Evolutionary conservation across 2,329 filamentous ascomycete species (phyloP).

Genomic region (Aureobasidium sp.): DNA sequence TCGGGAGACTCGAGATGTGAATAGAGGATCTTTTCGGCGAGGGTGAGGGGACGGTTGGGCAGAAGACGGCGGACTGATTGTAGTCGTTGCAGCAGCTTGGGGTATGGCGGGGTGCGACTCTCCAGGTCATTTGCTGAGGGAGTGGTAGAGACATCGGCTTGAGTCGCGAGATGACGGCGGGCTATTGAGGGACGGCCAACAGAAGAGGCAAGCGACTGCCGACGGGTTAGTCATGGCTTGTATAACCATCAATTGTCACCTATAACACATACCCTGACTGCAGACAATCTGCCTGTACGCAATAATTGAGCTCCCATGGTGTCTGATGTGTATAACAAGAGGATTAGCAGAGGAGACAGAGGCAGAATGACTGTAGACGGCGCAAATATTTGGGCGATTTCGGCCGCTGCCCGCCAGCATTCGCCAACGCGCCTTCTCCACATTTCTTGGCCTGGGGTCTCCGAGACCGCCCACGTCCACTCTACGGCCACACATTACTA

Average conservation of each 20-base stretch:
- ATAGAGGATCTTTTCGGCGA: slow-evolving; percentile 98
- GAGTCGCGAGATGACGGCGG: slow-evolving; percentile 24
- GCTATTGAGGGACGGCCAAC: not conserved
- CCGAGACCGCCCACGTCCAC: not conserved
- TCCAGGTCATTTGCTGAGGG: slow-evolving; percentile 29
- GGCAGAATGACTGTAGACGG: not conserved
- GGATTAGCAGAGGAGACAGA: not conserved
- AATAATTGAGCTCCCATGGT: slow-evolving; percentile 11
- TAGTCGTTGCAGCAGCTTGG: slow-evolving; percentile 70
- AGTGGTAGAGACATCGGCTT: slow-evolving; percentile 14
- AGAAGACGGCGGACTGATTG: slow-evolving; percentile 67
- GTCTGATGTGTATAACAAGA: not conserved
- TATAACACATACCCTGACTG: slow-evolving; percentile 3
- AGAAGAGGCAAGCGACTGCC: slow-evolving; percentile 10
- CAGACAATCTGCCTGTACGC: slow-evolving; percentile 11
- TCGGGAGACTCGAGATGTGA: slow-evolving; percentile 86
- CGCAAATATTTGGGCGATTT: slow-evolving; percentile 4
- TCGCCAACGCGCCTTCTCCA: not conserved
- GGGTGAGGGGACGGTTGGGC: slow-evolving; percentile 56
- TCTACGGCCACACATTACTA: not conserved
- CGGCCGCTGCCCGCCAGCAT: not conserved
- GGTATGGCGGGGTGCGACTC: slow-evolving; percentile 66
- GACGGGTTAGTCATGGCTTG: not conserved
- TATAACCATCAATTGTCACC: not conserved
- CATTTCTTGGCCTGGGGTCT: not conserved